A percentile compares a stretch with the other conserved stretches of the same genome.
These are phyloP conservation scores for Tulasnella sp. DNA, from an alignment of 768 basidiomycete genomes.

Conservation along the genomic window DNA sequence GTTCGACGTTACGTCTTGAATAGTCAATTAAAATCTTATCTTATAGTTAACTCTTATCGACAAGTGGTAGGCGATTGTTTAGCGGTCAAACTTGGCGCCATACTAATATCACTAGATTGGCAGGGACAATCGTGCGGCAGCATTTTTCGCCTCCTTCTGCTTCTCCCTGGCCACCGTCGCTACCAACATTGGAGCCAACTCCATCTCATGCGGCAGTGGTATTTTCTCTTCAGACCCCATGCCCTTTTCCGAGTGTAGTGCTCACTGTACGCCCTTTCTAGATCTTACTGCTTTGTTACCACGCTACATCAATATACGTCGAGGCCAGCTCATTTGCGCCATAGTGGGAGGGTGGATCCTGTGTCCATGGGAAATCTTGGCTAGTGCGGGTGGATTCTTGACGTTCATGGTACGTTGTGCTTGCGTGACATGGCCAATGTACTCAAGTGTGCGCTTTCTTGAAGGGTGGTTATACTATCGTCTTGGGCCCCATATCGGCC, in stretches of 20 bases:
- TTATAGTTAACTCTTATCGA: not conserved
- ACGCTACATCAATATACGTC: slow-evolving; percentile 64
- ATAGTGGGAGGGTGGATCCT: slow-evolving; percentile 74
- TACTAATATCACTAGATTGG: slow-evolving; percentile 20
- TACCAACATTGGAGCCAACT: slow-evolving; percentile 65
- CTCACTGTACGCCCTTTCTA: no score
- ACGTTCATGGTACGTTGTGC: slow-evolving; percentile 52
- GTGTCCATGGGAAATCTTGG: slow-evolving; percentile 80
- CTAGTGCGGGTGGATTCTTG: slow-evolving; percentile 53
- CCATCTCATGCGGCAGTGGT: slow-evolving; percentile 68
- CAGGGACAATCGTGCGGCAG: slow-evolving; percentile 78
- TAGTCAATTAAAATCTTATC: not conserved
- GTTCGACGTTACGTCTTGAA: not conserved
- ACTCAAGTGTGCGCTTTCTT: no score
- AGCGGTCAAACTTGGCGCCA: not conserved
- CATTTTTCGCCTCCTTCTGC: slow-evolving; percentile 70
- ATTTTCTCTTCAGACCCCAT: slow-evolving; percentile 43
- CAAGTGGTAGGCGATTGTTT: not conserved
- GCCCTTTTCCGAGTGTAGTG: no score
- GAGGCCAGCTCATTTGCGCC: slow-evolving; percentile 71
- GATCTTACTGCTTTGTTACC: slow-evolving; percentile 1
- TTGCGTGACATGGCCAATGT: no score
- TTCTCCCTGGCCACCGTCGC: slow-evolving; percentile 65
- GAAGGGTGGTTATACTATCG: slow-evolving; percentile 58
- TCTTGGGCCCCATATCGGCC: slow-evolving; percentile 75